Evolutionary conservation across 164 flowering plant species (phyloP).

Genomic region (Nymphaea thermarum): DNA sequence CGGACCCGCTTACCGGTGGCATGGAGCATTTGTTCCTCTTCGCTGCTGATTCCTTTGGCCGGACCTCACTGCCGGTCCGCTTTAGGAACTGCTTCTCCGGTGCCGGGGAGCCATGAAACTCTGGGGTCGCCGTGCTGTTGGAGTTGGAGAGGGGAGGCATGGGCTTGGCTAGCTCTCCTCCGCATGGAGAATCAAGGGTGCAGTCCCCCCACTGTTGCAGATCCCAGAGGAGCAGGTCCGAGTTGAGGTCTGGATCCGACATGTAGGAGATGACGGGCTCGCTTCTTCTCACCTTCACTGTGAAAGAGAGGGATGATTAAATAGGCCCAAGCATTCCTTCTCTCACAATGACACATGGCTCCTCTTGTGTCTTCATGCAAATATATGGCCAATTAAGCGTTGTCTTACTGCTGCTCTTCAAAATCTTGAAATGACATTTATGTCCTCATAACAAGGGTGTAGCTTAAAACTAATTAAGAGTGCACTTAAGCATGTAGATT

Average conservation of each 20-base stretch:
- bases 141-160: constrained; percentile 1
- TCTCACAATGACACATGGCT: not conserved
- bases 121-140: constrained; percentile 6
- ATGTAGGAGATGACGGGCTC: not conserved
- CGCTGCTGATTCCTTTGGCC: not conserved
- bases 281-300: not conserved
- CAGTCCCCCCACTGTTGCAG: not conserved
- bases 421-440: not conserved
- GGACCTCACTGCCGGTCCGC: not conserved
- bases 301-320: not conserved
- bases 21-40: not conserved
- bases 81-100: not conserved
- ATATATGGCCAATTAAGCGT: not conserved
- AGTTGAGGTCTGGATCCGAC: not conserved
- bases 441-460: not conserved
- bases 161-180: not conserved
- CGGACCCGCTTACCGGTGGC: constrained; percentile 25
- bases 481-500: too few relatives aligned
- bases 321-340: not conserved
- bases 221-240: not conserved
- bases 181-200: not conserved
- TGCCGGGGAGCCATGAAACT: not conserved
- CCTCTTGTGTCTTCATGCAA: not conserved
- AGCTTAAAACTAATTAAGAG: too few relatives aligned
- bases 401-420: not conserved